Evolutionary conservation across 352 stramenopile species (phyloP).

Genomic region (Pythium volutum): DNA sequence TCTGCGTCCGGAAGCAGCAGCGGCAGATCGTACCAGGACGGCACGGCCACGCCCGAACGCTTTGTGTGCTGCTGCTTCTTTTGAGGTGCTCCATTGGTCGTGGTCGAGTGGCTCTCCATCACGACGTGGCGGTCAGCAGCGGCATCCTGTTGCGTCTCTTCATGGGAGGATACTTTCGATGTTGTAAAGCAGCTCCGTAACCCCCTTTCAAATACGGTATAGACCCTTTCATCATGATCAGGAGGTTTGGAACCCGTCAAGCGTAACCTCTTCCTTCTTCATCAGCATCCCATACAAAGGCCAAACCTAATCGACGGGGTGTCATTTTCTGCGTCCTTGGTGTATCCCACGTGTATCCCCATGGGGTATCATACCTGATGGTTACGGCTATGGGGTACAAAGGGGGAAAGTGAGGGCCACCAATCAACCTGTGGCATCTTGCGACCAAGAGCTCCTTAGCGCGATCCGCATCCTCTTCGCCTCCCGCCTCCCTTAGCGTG

Average conservation of each 20-base stretch:
- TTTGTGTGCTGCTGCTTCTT: not conserved
- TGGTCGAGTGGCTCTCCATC: not conserved
- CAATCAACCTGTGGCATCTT: not conserved
- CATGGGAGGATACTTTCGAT: not conserved
- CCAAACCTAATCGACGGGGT: conserved; percentile 17
- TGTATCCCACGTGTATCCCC: too few relatives aligned
- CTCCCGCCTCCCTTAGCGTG: not conserved
- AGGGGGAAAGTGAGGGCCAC: not conserved
- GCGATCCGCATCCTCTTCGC: not conserved
- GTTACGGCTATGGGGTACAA: not conserved
- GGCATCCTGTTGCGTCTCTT: not conserved
- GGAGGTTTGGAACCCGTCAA: not conserved
- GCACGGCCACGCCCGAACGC: conserved; percentile 22
- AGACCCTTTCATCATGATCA: not conserved
- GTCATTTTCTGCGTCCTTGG: too few relatives aligned
- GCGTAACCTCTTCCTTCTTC: not conserved
- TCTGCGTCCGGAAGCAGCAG: conserved; percentile 48
- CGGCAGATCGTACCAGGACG: conserved; percentile 66
- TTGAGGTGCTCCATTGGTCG: not conserved
- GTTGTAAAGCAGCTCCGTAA: not conserved
- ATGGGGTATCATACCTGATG: conserved; percentile 1
- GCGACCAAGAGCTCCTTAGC: not conserved
- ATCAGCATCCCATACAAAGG: conserved; percentile 30
- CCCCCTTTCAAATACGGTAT: not conserved
- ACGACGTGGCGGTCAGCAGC: not conserved